These are phyloP conservation scores for Cyclanthera cordifolia DNA, from an alignment of 306 rosid species.

Conservation along the genomic window DNA sequence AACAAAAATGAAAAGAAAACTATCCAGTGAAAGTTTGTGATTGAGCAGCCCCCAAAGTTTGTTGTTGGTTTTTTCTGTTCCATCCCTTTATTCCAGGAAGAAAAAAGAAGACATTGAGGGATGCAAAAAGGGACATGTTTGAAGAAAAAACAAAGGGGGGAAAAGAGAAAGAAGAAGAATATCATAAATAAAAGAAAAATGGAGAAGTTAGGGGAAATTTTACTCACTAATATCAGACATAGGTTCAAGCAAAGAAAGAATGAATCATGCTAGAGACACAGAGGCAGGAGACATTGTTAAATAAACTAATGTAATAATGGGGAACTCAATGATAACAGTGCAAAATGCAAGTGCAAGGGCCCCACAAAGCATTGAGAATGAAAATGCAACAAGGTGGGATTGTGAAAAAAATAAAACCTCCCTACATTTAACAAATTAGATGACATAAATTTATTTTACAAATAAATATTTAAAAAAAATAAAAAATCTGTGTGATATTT, in stretches of 20 bases:
- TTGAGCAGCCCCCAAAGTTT: conserved; percentile 10
- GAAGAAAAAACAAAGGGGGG: not conserved
- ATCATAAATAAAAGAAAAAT: conserved; percentile 1
- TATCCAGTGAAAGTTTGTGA: not conserved
- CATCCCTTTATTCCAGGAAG: conserved; percentile 3
- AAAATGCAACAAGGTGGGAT: not conserved
- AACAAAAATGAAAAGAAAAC: not conserved
- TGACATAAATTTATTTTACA: too few species aligned
- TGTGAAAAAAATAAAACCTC: too few species aligned
- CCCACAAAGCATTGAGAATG: conserved; percentile 51
- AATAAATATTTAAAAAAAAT: too few species aligned
- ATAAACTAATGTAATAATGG: conserved; percentile 6
- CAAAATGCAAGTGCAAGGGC: conserved; percentile 23
- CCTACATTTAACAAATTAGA: too few species aligned
- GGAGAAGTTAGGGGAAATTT: not conserved
- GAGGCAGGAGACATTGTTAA: conserved; percentile 5
- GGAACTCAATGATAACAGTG: not conserved
- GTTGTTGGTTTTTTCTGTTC: not conserved
- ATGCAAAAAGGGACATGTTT: conserved; percentile 1
- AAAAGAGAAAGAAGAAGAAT: not conserved
- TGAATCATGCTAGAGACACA: conserved; percentile 5
- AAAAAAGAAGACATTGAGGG: not conserved
- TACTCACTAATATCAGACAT: not conserved
- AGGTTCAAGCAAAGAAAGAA: conserved; percentile 1
- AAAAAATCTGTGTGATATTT: too few species aligned